Evolutionary conservation across 805 yeast species (phyloP).

Genomic region (Cyberlindnera xylosilytica): DNA sequence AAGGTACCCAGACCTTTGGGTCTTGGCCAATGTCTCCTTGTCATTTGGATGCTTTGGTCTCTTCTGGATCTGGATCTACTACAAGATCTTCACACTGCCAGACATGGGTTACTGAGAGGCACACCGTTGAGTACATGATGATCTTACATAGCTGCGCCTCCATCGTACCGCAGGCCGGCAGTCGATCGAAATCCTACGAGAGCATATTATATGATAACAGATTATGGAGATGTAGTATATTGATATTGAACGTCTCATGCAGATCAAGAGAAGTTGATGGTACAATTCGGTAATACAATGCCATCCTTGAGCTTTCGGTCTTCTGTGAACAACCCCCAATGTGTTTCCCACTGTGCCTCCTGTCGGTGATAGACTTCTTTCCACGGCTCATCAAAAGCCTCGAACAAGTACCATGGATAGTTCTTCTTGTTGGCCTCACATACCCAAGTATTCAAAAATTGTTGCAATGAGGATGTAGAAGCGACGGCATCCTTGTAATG

Average conservation of each 20-base stretch:
- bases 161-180: no score
- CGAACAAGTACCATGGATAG: conserved; percentile 57
- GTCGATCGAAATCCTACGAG: no score
- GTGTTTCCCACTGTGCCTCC: conserved; percentile 58
- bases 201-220: no score
- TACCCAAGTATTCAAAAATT: conserved; percentile 49
- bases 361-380: conserved; percentile 49
- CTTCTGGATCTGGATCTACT: conserved; percentile 83
- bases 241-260: no score
- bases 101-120: conserved; percentile 2
- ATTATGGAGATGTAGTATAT: no score
- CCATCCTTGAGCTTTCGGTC: conserved; percentile 46
- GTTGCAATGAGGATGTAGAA: conserved; percentile 39
- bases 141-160: no score
- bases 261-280: no score
- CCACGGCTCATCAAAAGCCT: conserved; percentile 76
- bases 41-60: conserved; percentile 73
- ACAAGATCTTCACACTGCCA: conserved; percentile 42
- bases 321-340: conserved; percentile 63
- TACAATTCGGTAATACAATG: conserved; percentile 36
- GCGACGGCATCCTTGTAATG: conserved; percentile 44
- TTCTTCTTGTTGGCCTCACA: conserved; percentile 39
- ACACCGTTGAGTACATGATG: no score
- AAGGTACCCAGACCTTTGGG: conserved; percentile 81
- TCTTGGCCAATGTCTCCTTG: conserved; percentile 65